Evolutionary conservation across 371 early-diverging fungal species (phyloP), one percentile per base, ranked within the genome.

Genomic region (Syncephalastrum racemosum): DNA sequence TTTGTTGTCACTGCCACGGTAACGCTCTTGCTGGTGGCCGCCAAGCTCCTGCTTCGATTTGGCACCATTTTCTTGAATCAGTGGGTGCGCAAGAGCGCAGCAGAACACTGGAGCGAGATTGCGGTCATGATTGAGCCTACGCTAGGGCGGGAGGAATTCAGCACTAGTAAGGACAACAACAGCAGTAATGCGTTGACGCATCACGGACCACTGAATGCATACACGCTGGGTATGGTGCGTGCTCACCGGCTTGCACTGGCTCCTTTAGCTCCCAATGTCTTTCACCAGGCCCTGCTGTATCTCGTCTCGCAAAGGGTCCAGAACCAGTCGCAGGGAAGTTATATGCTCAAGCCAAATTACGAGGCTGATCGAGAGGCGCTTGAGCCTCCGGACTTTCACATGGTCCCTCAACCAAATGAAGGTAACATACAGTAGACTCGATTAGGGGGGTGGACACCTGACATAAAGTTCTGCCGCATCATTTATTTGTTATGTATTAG

Each of bases 321-420:
- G 42, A 19, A 22, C 8, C 59, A 60, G 47, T 53, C 60, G 1
- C 40, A 19, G 3, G 71, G 71, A 23, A 39, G 41, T 12, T 71
- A 65, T 45, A 50, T 44, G 6, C 58, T 71, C 7, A 62, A 60
- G n/a, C 65, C 68, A 4, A 49, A 56, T 40, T 49, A 60, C 18
- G 60, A 67, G 24, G 49, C 55, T 14, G 66, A 67, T 22, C 63
- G 58, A 16, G 58, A 53, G 23, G 31, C 67, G 18, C 42, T 60
- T 10, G 63, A 71, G 36, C 71, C 71, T 15, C 71, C 71, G n/a
- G 55, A 50, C 14, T 67, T 65, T 40, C 55, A 71, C 49, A 62
- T 67, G 48, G 56, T 67, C 6, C 71, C 71, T 4, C 68, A 71
- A 19, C 56, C 65, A 12, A 58, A 67, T 10, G 66, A 71, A 70